Conservation (phyloP, 495 filamentous ascomycete genomes). For the Penicillium bialowiezense region DNA sequence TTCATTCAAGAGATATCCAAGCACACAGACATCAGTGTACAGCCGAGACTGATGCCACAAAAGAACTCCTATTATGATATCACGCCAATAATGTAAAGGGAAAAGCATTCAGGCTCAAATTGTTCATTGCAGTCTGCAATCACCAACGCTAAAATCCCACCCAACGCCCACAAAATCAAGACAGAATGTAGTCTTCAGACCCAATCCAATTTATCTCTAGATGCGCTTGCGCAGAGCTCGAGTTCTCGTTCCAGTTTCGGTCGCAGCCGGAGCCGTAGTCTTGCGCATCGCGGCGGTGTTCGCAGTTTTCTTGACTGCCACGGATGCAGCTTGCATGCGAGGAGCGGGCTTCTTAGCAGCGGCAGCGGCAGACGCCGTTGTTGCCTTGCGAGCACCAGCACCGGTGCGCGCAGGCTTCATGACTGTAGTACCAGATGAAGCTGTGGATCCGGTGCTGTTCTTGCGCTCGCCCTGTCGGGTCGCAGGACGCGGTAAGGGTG, state of each 20-base stretch:
- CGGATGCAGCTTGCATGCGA: conserved; percentile 31
- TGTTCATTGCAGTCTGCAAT: conserved; percentile 5
- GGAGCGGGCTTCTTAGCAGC: conserved; percentile 43
- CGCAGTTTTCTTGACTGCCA: conserved; percentile 35
- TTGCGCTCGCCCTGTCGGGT: conserved; percentile 45
- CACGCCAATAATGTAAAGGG: neutral
- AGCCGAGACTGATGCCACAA: neutral
- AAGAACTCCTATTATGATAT: conserved; percentile 6
- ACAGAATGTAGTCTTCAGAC: neutral
- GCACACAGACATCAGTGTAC: neutral
- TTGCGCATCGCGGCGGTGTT: conserved; percentile 33
- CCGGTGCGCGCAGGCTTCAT: conserved; percentile 52
- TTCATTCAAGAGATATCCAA: neutral
- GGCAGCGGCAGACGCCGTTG: conserved; percentile 44
- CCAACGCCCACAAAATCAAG: conserved; percentile 4
- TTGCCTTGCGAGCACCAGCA: conserved; percentile 45
- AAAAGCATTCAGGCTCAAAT: neutral
- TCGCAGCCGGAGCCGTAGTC: conserved; percentile 29
- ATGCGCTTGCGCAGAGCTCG: conserved; percentile 49
- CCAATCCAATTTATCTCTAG: conserved; percentile 13
- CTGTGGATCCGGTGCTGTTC: conserved; percentile 42
- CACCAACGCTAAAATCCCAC: conserved; percentile 3
- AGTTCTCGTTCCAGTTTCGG: conserved; percentile 34
- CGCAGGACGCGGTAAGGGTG: conserved; percentile 37
- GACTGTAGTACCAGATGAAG: conserved; percentile 56